Evolutionary conservation across 2,329 filamentous ascomycete genomes (phyloP).

Genomic region (Akanthomyces dipterigenus): DNA sequence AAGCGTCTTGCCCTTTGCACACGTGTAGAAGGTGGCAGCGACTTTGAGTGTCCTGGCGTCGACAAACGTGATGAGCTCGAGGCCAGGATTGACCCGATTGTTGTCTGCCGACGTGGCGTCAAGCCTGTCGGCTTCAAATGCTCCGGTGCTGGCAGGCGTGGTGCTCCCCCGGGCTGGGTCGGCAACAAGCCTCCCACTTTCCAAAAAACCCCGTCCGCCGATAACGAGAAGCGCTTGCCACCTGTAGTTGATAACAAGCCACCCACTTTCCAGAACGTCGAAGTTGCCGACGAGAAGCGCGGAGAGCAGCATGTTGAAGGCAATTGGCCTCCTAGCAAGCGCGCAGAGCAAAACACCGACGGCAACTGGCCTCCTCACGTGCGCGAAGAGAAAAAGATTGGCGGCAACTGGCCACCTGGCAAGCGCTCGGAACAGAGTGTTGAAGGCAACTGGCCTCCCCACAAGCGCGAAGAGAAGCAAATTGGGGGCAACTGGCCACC

Average conservation of each 20-base stretch:
- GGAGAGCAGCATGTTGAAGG: neutral
- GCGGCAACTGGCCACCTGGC: too few species aligned
- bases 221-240: neutral
- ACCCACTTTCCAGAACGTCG: too few species aligned
- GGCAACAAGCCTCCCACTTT: neutral
- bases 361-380: neutral
- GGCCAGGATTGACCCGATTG: neutral
- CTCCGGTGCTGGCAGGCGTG: neutral
- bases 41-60: neutral
- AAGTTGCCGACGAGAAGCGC: neutral
- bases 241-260: neutral
- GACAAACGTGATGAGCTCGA: neutral
- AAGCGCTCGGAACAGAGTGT: neutral
- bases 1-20: neutral
- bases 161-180: neutral
- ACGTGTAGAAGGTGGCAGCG: neutral
- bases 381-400: too few species aligned
- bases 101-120: neutral
- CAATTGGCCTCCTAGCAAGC: neutral
- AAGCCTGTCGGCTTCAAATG: neutral
- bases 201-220: neutral
- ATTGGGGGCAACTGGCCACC: neutral
- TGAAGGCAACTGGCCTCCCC: neutral
- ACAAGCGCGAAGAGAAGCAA: neutral
- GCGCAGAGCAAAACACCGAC: neutral